Percentiles rank a stretch among this genome's conserved stretches.
phyloP scores from a whole-genome alignment of 768 basidiomycete species.

The Psilocybe tampanensis region DNA sequence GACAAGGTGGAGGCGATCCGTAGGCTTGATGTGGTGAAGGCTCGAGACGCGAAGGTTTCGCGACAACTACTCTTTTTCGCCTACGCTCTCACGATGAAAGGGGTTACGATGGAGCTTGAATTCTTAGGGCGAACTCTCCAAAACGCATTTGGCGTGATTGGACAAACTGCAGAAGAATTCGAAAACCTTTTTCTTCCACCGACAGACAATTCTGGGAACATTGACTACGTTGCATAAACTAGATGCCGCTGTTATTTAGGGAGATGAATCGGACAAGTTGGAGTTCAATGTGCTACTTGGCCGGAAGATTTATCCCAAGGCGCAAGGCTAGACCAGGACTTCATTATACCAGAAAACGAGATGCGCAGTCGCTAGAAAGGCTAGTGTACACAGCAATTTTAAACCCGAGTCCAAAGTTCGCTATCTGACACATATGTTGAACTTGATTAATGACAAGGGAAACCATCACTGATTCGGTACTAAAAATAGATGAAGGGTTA shows the following conservation, averaged over 20 bases:
- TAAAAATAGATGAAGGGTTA: background rate
- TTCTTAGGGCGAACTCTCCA: conserved; percentile 80
- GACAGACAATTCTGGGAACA: conserved; percentile 21
- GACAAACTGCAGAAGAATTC: conserved; percentile 79
- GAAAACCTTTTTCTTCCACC: conserved; percentile 67
- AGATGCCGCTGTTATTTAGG: background rate
- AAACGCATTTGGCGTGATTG: conserved; percentile 91
- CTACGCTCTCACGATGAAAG: conserved; percentile 93
- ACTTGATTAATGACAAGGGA: background rate
- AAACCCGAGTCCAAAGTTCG: background rate
- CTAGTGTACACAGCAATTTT: no score
- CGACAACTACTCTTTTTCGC: conserved; percentile 91
- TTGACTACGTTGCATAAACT: conserved; percentile 25
- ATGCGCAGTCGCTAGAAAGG: background rate
- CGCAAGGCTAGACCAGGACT: background rate
- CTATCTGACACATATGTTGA: background rate
- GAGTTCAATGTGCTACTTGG: no score
- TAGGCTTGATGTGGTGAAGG: conserved; percentile 84
- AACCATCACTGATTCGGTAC: background rate
- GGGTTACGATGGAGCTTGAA: conserved; percentile 89
- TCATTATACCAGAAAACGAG: background rate
- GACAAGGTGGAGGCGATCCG: conserved; percentile 80
- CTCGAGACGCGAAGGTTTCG: conserved; percentile 78
- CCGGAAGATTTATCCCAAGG: background rate
- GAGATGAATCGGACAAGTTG: background rate